phyloP scores from a whole-genome alignment of 1,284 basidiomycete species.

The Cutaneotrichosporon sp. region DNA sequence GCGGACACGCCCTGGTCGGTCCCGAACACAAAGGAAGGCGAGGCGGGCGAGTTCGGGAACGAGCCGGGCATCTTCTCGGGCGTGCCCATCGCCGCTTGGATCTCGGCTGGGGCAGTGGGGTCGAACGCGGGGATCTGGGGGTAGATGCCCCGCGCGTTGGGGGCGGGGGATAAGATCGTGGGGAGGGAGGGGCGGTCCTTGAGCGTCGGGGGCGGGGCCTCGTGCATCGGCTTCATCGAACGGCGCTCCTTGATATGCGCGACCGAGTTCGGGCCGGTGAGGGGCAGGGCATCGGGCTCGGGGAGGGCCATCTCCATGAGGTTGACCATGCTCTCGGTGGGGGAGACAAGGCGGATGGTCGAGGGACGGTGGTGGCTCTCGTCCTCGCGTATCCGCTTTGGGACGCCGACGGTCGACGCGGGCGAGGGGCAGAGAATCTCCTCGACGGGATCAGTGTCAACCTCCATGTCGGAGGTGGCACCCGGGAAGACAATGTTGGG shows the following conservation, averaged over 20 bases:
- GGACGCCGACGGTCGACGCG: slow-evolving; percentile 47
- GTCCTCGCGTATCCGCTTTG: slow-evolving; percentile 32
- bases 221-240: slow-evolving; percentile 36
- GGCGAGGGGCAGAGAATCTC: slow-evolving; percentile 39
- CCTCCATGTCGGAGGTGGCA: neutral
- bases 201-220: neutral
- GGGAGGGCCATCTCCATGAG: neutral
- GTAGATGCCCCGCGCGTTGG: slow-evolving; percentile 2
- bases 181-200: slow-evolving; percentile 42
- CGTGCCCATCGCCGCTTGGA: slow-evolving; percentile 1
- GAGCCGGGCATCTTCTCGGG: slow-evolving; percentile 16
- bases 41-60: slow-evolving; percentile 11
- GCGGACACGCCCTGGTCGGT: slow-evolving; percentile 26
- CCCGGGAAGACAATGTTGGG: slow-evolving; percentile 4
- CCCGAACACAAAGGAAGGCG: slow-evolving; percentile 35
- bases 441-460: slow-evolving; percentile 15
- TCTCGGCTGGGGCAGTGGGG: neutral
- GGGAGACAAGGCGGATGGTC: slow-evolving; percentile 45
- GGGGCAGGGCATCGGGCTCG: slow-evolving; percentile 39
- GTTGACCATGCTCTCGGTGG: slow-evolving; percentile 18
- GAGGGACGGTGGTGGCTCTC: slow-evolving; percentile 36
- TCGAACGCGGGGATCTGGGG: neutral
- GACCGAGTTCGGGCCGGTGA: slow-evolving; percentile 29
- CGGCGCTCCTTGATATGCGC: slow-evolving; percentile 35
- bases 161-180: slow-evolving; percentile 23